Base-by-base conservation (phyloP, 345 rosid species). In the Streptanthus diversifolius region DNA sequence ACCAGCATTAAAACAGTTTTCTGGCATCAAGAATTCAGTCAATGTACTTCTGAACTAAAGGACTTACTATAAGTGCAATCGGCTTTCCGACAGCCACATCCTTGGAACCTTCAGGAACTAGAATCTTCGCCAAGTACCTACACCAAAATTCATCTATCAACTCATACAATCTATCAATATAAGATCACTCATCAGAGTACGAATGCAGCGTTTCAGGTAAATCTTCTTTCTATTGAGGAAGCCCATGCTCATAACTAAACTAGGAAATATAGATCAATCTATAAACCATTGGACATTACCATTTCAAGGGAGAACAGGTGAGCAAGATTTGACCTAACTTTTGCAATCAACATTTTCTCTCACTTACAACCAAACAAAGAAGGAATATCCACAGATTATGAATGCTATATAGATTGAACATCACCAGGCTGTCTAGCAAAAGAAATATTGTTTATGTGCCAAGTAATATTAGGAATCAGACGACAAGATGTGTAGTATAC, bases 61-160 rank as follows among this genome's bases (percentile, higher is more conserved):
- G 44, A 79, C 82, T 79, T 74, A 74, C 82, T 47, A 74, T 63
- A 47, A 79, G 52, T n/a, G 79, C 79, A 64, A 79, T 79, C 1
- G 82, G 82, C 77, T 79, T 70, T 74, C 82, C 82, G 18, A 79
- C 82, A 10, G 82, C 79, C 36, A 79, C 82, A 79, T 74, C 82
- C 59, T 79, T 79, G 47, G 82, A 74, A 57, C 82, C 82, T 69
- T 79, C 82, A 19, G 82, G 76, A 56, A 74, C 52, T 69, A 79
- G 63, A 70, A 79, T 79, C 72, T 74, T 79, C 49, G 82, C 82
- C 65, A 79, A 79, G 72, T 79, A 79, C 79, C 82, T 79, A 57
- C 68, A 69, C 51, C 72, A 63, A 49, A 70, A 64, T 21, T 39
- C 40, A 63, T 36, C 24, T 45, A 39, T 17, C 62, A 71, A 44